Percentiles rank a stretch among this genome's conserved stretches.
Evolutionary conservation across 2,329 filamentous ascomycete genomes (phyloP).

Genomic region (Hymenoscyphus infarciens): DNA sequence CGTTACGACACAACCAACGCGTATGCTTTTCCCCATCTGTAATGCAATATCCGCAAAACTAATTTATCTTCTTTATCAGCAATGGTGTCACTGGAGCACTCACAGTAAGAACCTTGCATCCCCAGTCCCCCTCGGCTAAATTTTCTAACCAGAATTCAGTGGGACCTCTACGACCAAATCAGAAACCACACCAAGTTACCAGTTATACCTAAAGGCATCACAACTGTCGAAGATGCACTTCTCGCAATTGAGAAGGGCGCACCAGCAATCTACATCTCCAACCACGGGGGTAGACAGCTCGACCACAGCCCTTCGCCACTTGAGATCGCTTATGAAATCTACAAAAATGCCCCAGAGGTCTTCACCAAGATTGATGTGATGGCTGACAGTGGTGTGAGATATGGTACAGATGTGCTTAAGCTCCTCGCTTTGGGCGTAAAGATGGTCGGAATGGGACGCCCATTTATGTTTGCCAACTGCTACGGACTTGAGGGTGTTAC

Average conservation of each 20-base stretch:
- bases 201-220: constrained; percentile 34
- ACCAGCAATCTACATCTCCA: constrained; percentile 50
- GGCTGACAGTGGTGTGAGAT: constrained; percentile 56
- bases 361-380: constrained; percentile 44
- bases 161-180: constrained; percentile 39
- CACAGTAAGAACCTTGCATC: background rate
- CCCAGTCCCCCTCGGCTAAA: background rate
- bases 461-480: constrained; percentile 46
- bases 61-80: background rate
- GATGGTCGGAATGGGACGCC: constrained; percentile 57
- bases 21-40: constrained; percentile 2
- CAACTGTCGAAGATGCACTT: constrained; percentile 39
- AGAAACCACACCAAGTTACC: constrained; percentile 37
- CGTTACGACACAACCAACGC: constrained; percentile 18
- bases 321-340: constrained; percentile 56
- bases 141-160: constrained; percentile 1
- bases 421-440: constrained; percentile 57
- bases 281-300: constrained; percentile 56
- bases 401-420: constrained; percentile 55
- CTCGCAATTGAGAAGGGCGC: constrained; percentile 33
- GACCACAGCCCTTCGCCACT: constrained; percentile 56
- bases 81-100: background rate
- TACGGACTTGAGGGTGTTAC: constrained; percentile 46
- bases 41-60: background rate
- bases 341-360: constrained; percentile 30